Base-by-base conservation (phyloP, 1,284 basidiomycete species). In the Ustilago nuda region DNA sequence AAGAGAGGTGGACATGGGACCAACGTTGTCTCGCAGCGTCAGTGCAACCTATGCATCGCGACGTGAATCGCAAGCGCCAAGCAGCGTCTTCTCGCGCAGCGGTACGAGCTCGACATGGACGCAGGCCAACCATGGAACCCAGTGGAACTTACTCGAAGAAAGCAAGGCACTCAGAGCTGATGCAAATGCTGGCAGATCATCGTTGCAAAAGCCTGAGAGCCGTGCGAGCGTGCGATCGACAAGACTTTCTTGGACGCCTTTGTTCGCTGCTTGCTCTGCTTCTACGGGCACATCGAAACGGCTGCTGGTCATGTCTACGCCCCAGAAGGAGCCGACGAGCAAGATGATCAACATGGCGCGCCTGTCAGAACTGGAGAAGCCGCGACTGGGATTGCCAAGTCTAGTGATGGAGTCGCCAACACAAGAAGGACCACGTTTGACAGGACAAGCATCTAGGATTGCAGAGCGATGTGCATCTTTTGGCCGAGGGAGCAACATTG, bases 1-100 rank as follows among this genome's bases (percentile, higher is more conserved):
- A 51, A 65, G 76, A 39, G 72, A 78, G 36, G 76, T 78, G 35
- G 65, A 71, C 41, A 78, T 78, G 76, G 61, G 56, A 4, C 55
- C 68, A 56, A 37, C 63, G 39, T 30, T 78, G 36, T 59, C 68
- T 46, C 71, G 76, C 41, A 78, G 76, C 56, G 57, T 72, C 62
- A 78, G 76, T 43, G 71, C 66, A 2, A 64, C 61, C 3, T 48
- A 45, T 11, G 63, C 58, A 9, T 50, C 43, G 8, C 41, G 41
- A 17, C 64, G 60, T 32, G 66, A 73, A 23, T 52, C 59, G 41
- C 61, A 58, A 50, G 41, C 61, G 33, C 54, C 54, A n/a, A 56
- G 19, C 19, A 60, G 65, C 43, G 70, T 72, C 4, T 72, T 72
- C 37, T 67, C 65, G 5, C 37, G 70, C 17, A 72, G 70, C 64